Evolutionary conservation across 805 yeast genomes (phyloP).

Genomic region (Nakazawaea wickerhamii): DNA sequence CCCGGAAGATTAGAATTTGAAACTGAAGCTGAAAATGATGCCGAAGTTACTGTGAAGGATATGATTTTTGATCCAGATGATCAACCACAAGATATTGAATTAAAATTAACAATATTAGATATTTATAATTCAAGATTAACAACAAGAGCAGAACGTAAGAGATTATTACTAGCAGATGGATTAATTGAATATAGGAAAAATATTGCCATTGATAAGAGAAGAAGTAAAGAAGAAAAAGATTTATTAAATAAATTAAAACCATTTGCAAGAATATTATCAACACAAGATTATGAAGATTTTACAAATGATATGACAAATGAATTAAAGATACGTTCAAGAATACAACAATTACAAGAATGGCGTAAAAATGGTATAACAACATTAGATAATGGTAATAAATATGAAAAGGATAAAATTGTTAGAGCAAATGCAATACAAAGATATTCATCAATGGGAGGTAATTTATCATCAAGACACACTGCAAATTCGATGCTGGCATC

Average conservation of each 20-base stretch:
- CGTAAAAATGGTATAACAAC: slow-evolving; percentile 84
- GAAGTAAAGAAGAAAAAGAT: slow-evolving; percentile 88
- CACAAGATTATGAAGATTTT: slow-evolving; percentile 74
- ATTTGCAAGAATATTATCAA: slow-evolving; percentile 73
- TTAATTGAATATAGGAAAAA: slow-evolving; percentile 81
- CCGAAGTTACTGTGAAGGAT: slow-evolving; percentile 89
- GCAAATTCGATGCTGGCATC: slow-evolving; percentile 16
- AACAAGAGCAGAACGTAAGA: slow-evolving; percentile 87
- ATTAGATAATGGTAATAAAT: slow-evolving; percentile 75
- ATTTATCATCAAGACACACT: slow-evolving; percentile 17
- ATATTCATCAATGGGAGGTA: slow-evolving; percentile 23
- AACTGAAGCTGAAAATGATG: slow-evolving; percentile 94
- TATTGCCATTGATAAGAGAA: slow-evolving; percentile 75
- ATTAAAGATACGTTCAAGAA: slow-evolving; percentile 69
- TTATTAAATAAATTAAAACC: slow-evolving; percentile 70
- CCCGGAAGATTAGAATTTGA: slow-evolving; percentile 98
- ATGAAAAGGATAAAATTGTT: slow-evolving; percentile 79
- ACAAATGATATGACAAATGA: slow-evolving; percentile 71
- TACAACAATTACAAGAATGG: slow-evolving; percentile 91
- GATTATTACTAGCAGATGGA: slow-evolving; percentile 69
- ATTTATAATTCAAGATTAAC: slow-evolving; percentile 88
- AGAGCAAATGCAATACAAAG: slow-evolving; percentile 61
- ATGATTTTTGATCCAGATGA: slow-evolving; percentile 96
- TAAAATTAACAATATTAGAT: slow-evolving; percentile 80
- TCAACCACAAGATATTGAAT: slow-evolving; percentile 78